Conservation (phyloP, 1,139 yeast genomes). For the Debaryomycetaceae sp. region DNA sequence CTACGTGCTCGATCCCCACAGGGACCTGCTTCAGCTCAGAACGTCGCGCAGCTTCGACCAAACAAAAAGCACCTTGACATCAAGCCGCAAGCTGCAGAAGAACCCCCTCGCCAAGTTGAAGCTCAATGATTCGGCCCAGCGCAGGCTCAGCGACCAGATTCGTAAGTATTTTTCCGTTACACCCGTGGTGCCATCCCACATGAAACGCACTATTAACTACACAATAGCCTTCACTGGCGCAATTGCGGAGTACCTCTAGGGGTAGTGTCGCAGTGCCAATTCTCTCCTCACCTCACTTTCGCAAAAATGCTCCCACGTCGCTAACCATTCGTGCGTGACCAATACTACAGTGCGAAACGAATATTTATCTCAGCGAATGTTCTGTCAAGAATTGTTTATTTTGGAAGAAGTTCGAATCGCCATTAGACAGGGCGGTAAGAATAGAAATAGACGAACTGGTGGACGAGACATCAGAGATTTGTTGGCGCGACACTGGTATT, state of each 20-base stretch:
- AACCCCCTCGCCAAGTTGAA: constrained; percentile 11
- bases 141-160: constrained; percentile 29
- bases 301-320: neutral
- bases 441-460: no score
- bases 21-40: neutral
- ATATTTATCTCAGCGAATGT: neutral
- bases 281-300: constrained; percentile 1
- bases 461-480: no score
- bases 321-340: constrained; percentile 4
- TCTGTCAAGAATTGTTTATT: neutral
- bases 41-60: constrained; percentile 23
- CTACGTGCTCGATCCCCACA: neutral
- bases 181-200: neutral
- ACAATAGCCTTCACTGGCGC: neutral
- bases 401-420: neutral
- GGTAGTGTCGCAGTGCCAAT: constrained; percentile 1
- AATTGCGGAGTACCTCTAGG: constrained; percentile 2
- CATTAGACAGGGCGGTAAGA: no score
- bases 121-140: constrained; percentile 8
- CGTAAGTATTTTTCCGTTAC: constrained; percentile 32
- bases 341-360: neutral
- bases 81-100: constrained; percentile 17
- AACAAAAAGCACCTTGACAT: constrained; percentile 35
- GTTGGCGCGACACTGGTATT: no score
- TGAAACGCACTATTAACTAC: neutral